Conservation (phyloP, 345 rosid species). For the Syzygium aqueum region DNA sequence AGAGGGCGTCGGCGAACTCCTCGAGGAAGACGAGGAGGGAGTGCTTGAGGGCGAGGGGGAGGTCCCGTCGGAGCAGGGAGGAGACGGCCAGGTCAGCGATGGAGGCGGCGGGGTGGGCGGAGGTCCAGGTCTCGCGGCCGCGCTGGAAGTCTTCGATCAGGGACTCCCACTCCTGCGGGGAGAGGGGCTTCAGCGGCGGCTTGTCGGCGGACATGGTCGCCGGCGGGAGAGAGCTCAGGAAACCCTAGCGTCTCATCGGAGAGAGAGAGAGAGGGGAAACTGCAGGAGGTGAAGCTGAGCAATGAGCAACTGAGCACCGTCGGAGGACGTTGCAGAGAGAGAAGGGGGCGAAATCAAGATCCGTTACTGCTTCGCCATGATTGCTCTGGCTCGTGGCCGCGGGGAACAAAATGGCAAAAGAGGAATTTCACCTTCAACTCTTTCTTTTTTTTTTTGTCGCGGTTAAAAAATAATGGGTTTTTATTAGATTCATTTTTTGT, state of each 20-base stretch:
- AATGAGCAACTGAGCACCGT: background rate
- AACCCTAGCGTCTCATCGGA: background rate
- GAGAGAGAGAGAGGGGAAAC: background rate
- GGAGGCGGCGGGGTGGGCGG: conserved; percentile 22
- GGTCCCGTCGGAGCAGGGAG: conserved; percentile 56
- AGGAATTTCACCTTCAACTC: background rate
- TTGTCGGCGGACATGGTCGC: conserved; percentile 14
- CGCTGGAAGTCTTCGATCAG: conserved; percentile 71
- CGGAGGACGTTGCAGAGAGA: background rate
- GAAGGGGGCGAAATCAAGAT: background rate
- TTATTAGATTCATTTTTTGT: background rate
- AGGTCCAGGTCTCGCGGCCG: conserved; percentile 50
- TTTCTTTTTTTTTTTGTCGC: background rate
- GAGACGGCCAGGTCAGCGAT: conserved; percentile 56
- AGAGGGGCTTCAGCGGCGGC: conserved; percentile 30
- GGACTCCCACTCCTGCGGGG: conserved; percentile 75
- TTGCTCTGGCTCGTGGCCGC: background rate
- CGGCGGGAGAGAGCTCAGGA: background rate
- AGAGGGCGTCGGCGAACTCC: conserved; percentile 35
- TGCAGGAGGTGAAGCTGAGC: background rate
- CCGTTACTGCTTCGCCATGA: background rate
- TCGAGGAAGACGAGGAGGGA: conserved; percentile 75
- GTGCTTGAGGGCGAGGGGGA: conserved; percentile 56
- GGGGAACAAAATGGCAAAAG: background rate
- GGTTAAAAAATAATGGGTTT: background rate